Percentiles rank a stretch among this genome's conserved stretches.
These are phyloP conservation scores for Pseudogymnoascus sp. DNA, from an alignment of 2,329 filamentous ascomycete species.

Conservation along the genomic window DNA sequence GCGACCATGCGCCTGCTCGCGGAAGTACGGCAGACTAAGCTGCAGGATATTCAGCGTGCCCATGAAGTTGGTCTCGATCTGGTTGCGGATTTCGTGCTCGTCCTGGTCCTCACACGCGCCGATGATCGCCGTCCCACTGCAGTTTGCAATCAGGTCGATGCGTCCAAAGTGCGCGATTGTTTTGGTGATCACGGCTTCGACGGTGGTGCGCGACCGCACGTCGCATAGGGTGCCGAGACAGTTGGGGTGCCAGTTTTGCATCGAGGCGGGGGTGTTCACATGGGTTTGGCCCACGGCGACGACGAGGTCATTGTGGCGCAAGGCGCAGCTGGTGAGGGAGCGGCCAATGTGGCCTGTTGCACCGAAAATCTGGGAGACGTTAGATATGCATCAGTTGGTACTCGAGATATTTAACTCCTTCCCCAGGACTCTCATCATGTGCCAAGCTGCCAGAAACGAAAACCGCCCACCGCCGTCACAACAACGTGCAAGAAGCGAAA, in stretches of 20 bases:
- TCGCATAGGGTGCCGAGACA: constrained; percentile 83
- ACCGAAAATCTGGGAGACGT: constrained; percentile 63
- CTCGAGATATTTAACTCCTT: neutral
- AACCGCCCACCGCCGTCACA: neutral
- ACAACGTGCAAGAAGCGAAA: neutral
- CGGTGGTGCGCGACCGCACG: constrained; percentile 72
- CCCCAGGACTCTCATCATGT: neutral
- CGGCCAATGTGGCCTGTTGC: constrained; percentile 96
- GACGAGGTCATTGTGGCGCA: constrained; percentile 74
- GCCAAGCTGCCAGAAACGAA: neutral
- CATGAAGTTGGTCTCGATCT: constrained; percentile 97
- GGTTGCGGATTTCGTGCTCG: constrained; percentile 85
- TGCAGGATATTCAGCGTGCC: constrained; percentile 92
- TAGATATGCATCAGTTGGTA: constrained; percentile 8
- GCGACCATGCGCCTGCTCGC: constrained; percentile 63
- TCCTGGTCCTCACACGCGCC: constrained; percentile 95
- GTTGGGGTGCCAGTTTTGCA: constrained; percentile 61
- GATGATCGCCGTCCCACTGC: constrained; percentile 90
- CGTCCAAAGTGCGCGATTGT: constrained; percentile 68
- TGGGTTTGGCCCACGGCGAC: constrained; percentile 76
- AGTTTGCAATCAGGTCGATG: constrained; percentile 86
- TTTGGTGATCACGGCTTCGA: constrained; percentile 59
- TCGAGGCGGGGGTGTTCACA: constrained; percentile 64
- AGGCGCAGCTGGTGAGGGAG: constrained; percentile 73
- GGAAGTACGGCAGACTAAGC: constrained; percentile 77